Conservation (phyloP, 495 filamentous ascomycete species). For the Penicillium turbatum region DNA sequence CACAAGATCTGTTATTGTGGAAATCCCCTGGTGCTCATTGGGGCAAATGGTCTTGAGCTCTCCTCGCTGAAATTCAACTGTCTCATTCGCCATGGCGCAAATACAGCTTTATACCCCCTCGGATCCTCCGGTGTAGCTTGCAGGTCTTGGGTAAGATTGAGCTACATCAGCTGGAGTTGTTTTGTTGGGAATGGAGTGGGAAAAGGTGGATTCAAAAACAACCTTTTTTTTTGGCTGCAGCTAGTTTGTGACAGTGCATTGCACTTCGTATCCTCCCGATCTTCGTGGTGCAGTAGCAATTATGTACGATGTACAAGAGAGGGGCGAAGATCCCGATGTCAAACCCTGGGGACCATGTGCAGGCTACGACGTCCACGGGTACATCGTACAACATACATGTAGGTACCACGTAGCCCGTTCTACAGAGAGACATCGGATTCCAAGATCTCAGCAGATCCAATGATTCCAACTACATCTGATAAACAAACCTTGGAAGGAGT, state of each 20-base stretch:
- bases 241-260: background rate
- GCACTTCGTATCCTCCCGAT: background rate
- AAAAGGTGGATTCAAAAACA: background rate
- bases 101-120: background rate
- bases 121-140: slow-evolving; percentile 2
- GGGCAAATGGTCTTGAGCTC: background rate
- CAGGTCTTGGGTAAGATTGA: background rate
- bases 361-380: background rate
- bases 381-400: too few species aligned
- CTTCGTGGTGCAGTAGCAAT: slow-evolving; percentile 1
- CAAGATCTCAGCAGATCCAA: background rate
- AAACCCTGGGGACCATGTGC: background rate
- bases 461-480: background rate
- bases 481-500: background rate
- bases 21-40: background rate
- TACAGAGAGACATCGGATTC: background rate
- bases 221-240: background rate
- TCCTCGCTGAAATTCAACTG: background rate
- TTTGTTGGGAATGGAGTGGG: slow-evolving; percentile 8
- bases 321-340: background rate
- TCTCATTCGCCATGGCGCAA: background rate
- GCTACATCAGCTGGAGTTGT: background rate
- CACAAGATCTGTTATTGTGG: background rate
- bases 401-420: background rate
- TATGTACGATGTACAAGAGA: background rate